Evolutionary conservation across 148 eudicot species (phyloP), one percentile per base, ranked within the genome.

Genomic region (Camellia sinensis): DNA sequence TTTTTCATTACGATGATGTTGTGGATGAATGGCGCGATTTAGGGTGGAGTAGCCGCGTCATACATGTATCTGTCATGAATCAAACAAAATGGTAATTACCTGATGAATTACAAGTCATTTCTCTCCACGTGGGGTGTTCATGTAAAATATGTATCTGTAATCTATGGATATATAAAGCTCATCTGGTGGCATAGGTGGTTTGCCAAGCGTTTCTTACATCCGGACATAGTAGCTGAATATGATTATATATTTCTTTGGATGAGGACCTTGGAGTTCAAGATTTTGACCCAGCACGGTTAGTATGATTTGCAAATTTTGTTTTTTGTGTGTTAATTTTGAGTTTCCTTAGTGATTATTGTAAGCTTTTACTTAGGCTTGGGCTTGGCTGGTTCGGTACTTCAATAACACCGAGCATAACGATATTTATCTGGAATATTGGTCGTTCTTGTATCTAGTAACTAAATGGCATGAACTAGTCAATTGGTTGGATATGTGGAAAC

Each of bases 151-250:
- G 1, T 37, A 13, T 3, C 9, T 73, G 77, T 3, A 37, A 57
- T n/a, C 7, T 41, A 75, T 60, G 67, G 15, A 45, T n/a, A 5
- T 43, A 14, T 19, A 29, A 67, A 50, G n/a, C 5, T 40, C 44
- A 53, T 41, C 81, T 80, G 60, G 48, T 78, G 68, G 11, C 63
- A 65, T 78, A 93, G 97, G 97, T 93, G 97, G 97, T 93, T 89
- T 80, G 94, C 97, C 79, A 93, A 93, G 85, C 94, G 98, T 62
- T 94, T 92, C 82, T 82, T 94, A 73, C 98, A 94, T 83, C 98
- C 98, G 7, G 98, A 90, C 83, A 84, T 92, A 69, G 87, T 90
- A 82, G 91, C 90, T 11, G 92, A 87, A 56, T 94, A 92, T 67
- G 92, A 88, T 21, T 94, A 87, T 80, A 62, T 94, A 71, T 92